These are phyloP conservation scores for Ananas comosus DNA, from an alignment of 176 grass and related monocot species.

Conservation along the genomic window DNA sequence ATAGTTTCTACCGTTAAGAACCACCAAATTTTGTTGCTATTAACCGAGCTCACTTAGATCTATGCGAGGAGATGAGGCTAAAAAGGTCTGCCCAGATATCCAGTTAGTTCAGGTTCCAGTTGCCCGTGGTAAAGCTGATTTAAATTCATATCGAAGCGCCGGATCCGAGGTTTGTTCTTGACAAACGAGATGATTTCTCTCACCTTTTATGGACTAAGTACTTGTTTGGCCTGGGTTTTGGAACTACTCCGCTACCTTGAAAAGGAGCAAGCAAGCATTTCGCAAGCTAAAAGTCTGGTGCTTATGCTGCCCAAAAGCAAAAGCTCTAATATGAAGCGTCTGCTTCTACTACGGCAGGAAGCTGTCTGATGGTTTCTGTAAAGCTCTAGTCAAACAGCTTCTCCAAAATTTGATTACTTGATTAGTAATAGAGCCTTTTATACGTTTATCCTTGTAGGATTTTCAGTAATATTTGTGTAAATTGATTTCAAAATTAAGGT, in stretches of 20 bases:
- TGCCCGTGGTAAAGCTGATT: slow-evolving; percentile 79
- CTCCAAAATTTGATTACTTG: not conserved
- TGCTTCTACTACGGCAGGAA: no score
- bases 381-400: no score
- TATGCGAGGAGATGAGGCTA: slow-evolving; percentile 92
- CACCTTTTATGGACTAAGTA: not conserved
- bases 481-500: slow-evolving; percentile 28
- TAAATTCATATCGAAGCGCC: slow-evolving; percentile 73
- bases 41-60: slow-evolving; percentile 35
- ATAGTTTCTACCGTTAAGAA: not conserved
- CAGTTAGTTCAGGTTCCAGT: slow-evolving; percentile 86
- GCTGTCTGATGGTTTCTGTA: no score
- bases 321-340: no score
- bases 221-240: no score
- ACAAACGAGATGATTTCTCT: slow-evolving; percentile 5
- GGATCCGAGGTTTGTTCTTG: slow-evolving; percentile 54
- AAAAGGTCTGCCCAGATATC: slow-evolving; percentile 58
- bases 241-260: not conserved
- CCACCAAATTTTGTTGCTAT: not conserved
- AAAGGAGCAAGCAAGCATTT: no score
- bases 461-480: not conserved
- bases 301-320: no score
- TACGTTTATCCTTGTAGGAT: not conserved
- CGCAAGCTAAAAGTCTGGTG: no score
- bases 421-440: not conserved